Evolutionary conservation across 1,284 basidiomycete species (phyloP).

Genomic region (Violaceomyces palustris): DNA sequence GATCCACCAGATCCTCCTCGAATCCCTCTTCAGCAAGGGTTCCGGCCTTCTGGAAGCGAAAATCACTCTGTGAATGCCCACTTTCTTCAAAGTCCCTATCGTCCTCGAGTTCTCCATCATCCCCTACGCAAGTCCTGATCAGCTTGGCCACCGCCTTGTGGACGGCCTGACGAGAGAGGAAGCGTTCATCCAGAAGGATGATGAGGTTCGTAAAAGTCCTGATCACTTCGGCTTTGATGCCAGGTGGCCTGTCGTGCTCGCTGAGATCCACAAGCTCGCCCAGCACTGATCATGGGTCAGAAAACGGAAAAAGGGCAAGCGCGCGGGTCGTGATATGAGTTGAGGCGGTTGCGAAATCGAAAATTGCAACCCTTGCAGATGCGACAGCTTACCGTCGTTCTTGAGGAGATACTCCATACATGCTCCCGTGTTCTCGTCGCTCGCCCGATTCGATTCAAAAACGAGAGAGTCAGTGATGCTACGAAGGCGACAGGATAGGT

Average conservation of each 20-base stretch:
- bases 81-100: constrained; percentile 56
- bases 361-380: constrained; percentile 73
- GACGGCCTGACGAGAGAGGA: constrained; percentile 42
- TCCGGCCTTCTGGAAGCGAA: too few relatives aligned
- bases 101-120: constrained; percentile 75
- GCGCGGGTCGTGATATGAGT: not conserved
- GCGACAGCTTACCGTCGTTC: constrained; percentile 68
- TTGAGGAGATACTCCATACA: constrained; percentile 87
- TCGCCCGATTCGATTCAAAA: constrained; percentile 72
- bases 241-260: constrained; percentile 41
- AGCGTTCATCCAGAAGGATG: constrained; percentile 49
- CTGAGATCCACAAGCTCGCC: constrained; percentile 43
- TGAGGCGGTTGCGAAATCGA: constrained; percentile 59
- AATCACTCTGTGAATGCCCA: too few relatives aligned
- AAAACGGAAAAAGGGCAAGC: not conserved
- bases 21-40: constrained; percentile 5
- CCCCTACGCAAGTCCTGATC: constrained; percentile 82
- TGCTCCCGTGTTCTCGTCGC: constrained; percentile 68
- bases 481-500: constrained; percentile 70
- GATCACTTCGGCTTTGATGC: constrained; percentile 45
- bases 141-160: constrained; percentile 81
- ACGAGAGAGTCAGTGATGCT: constrained; percentile 83
- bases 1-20: constrained; percentile 38
- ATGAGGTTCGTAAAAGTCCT: constrained; percentile 45
- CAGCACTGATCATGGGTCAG: constrained; percentile 12